Conservation (phyloP, 129 eudicot species). For the Chrysanthemum lavandulifolium region DNA sequence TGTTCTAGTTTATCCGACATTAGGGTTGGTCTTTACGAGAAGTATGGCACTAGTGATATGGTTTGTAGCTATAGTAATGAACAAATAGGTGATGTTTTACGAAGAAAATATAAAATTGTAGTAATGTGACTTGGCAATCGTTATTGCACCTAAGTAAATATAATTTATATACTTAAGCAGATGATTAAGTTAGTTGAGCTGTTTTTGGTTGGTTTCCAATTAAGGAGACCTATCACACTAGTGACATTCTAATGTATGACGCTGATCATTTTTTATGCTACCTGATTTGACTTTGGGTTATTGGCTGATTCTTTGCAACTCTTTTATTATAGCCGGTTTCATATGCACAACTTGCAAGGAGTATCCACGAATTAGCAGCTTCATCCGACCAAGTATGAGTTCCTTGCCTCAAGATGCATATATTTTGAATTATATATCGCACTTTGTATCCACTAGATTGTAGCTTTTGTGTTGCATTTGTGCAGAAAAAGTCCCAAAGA, state of each 20-base stretch:
- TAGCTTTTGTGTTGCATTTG: conserved; percentile 18
- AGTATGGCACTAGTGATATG: neutral
- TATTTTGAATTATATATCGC: neutral
- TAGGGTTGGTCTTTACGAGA: neutral
- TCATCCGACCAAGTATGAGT: conserved; percentile 84
- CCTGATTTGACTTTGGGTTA: conserved; percentile 12
- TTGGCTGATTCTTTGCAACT: conserved; percentile 5
- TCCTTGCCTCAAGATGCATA: conserved; percentile 13
- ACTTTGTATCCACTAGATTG: conserved; percentile 3
- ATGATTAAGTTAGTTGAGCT: conserved; percentile 12
- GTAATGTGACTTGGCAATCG: conserved; percentile 15
- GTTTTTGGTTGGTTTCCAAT: neutral
- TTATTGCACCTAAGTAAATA: neutral
- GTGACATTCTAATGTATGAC: conserved; percentile 2
- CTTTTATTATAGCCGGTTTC: conserved; percentile 74
- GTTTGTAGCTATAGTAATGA: neutral
- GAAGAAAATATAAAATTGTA: neutral
- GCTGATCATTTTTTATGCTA: conserved; percentile 12
- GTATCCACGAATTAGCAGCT: conserved; percentile 94
- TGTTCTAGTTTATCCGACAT: too few species aligned
- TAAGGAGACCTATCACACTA: conserved; percentile 7
- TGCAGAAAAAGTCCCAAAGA: conserved; percentile 88
- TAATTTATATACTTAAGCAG: conserved; percentile 3
- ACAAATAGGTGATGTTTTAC: neutral
- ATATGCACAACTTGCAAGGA: conserved; percentile 99